Conservation (phyloP, 768 basidiomycete genomes). For the Udeniomyces megalosporus region DNA sequence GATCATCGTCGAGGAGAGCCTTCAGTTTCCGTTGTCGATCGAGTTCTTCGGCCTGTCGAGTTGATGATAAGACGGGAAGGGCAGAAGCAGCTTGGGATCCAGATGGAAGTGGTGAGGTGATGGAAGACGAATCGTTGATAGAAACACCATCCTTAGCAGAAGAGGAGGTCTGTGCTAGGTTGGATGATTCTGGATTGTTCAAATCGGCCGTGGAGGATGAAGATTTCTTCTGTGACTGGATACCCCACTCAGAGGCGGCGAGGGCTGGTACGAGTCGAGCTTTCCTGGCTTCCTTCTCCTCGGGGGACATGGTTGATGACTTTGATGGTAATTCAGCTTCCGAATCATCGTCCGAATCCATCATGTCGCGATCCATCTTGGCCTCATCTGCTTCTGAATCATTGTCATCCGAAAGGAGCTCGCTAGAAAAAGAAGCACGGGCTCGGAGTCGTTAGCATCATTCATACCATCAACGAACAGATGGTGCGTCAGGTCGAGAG, state of each 20-base stretch:
- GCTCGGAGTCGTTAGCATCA: not conserved
- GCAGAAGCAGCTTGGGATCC: not conserved
- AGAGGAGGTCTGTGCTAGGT: not conserved
- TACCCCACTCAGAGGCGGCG: conserved; percentile 75
- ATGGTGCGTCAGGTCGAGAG: not conserved
- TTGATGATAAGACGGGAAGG: not conserved
- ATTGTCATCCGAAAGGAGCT: conserved; percentile 51
- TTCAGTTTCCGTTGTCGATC: conserved; percentile 11
- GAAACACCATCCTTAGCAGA: no score
- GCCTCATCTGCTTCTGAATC: conserved; percentile 39
- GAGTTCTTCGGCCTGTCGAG: not conserved
- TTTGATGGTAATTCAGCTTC: conserved; percentile 21
- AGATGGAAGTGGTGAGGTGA: not conserved
- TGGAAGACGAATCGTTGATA: not conserved
- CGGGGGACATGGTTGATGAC: conserved; percentile 24
- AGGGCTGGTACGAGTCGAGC: conserved; percentile 66
- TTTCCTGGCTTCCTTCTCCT: conserved; percentile 47
- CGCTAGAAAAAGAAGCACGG: conserved; percentile 33
- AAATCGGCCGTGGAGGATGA: not conserved
- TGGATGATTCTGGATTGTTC: not conserved
- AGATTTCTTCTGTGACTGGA: conserved; percentile 16
- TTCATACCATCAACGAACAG: not conserved
- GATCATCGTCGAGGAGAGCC: conserved; percentile 5
- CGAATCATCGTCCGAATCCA: conserved; percentile 19
- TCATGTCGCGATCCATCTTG: conserved; percentile 26